A percentile compares a stretch with the other conserved stretches of the same genome.
Conservation (phyloP, 73 alveolate species). For the Durusdinium trenchii region DNA sequence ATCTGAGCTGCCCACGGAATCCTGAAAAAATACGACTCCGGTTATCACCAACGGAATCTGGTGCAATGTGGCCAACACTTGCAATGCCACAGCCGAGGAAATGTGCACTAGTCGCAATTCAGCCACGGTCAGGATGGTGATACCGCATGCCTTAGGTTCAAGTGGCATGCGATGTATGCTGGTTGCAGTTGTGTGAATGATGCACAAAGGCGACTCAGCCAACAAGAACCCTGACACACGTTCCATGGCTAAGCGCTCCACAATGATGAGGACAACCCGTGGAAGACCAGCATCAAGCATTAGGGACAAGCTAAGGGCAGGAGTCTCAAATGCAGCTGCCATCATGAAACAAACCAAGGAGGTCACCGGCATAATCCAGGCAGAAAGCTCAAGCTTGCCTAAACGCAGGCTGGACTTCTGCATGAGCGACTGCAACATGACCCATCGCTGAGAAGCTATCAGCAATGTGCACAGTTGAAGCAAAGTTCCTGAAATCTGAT, state of each 20-base stretch:
- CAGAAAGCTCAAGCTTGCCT: conserved; percentile 63
- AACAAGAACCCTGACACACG: background rate
- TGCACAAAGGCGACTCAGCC: background rate
- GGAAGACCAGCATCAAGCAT: conserved; percentile 71
- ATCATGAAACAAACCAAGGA: conserved; percentile 60
- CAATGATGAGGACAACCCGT: conserved; percentile 1
- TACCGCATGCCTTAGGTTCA: conserved; percentile 62
- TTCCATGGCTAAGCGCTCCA: background rate
- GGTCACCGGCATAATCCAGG: conserved; percentile 91
- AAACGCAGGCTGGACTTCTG: conserved; percentile 66
- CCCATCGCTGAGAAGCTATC: conserved; percentile 92
- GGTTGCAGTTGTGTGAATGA: too few relatives aligned
- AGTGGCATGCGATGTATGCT: too few relatives aligned
- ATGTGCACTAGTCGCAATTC: conserved; percentile 82
- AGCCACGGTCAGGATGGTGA: conserved; percentile 82
- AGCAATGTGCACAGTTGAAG: conserved; percentile 41
- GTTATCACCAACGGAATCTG: conserved; percentile 83
- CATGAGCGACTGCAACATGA: conserved; percentile 69
- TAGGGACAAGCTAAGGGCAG: conserved; percentile 41
- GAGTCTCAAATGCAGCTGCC: conserved; percentile 61
- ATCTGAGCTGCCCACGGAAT: conserved; percentile 34
- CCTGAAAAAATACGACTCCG: conserved; percentile 69
- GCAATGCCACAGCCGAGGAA: conserved; percentile 85
- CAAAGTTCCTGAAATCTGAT: conserved; percentile 48
- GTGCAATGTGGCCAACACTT: conserved; percentile 84